Base-by-base conservation (phyloP, 371 early-diverging fungal genomes). In the Coemansia sp. region DNA sequence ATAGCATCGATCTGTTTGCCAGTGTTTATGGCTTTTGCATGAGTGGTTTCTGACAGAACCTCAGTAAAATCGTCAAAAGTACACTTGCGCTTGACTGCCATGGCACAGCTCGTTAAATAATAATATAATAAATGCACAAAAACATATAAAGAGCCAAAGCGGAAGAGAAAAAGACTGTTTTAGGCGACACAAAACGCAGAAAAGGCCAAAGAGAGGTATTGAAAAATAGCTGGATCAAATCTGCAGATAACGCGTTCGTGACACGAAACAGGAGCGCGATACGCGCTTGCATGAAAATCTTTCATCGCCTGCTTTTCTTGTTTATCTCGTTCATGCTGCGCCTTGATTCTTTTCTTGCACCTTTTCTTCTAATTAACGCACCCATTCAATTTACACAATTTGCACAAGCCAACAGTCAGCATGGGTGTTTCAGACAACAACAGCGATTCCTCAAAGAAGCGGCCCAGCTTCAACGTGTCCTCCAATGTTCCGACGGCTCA, bases 21-120 rank as follows among this genome's bases (percentile, higher is more conserved):
- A 3, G 59, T 58, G 56, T 74, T 74, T 17, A 55, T 59, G 4
- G 63, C 46, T 29, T 70, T 77, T 28, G 51, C 23, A 1, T 61
- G 49, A 40, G 53, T 0, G 24, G 23, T 12, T 2, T 21, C 39
- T n/a, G 58, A 1, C n/a, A 15, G 7, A 8, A 28, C 19, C 9
- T 44, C 63, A 39, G 28, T 17, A 51, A 28, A 11, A n/a, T 49
- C 63, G n/a, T 52, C 68, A 1, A 24, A 24, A 9, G 56, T 29
- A 51, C 44, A 49, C 24, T 70, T 74, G 41, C 75, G 58, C 26
- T 74, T 74, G 19, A 29, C 49, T 0, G 71, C 26, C 70, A 70
- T 70, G 48, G 28, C 41, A 15, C 15, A 12, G 12, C n/a, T 13
- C 41, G 41, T 41, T 41, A 41, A 15, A 15, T 41, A 15, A 49